Base-by-base conservation (phyloP, 2,329 filamentous ascomycete species). In the Aspergillus neoniger region DNA sequence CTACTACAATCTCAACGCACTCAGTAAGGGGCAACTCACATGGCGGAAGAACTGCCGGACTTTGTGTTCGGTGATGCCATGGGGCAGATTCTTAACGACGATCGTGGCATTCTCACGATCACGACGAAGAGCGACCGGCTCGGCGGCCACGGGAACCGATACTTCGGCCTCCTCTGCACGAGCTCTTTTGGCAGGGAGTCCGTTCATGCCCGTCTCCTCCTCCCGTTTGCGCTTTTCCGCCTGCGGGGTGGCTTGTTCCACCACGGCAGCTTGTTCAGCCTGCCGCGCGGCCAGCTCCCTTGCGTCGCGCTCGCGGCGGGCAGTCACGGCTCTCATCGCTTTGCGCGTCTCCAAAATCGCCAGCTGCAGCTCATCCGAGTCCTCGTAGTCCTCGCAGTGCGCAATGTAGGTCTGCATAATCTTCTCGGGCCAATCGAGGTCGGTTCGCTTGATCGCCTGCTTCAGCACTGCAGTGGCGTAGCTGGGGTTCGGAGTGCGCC, bases 51-150 rank as follows among this genome's bases (percentile, higher is more conserved):
- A 98, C 73, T 96, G 91, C 59, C 90, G 87, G 14, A 98, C 79
- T 68, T 89, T 89, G 12, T 86, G 88, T 69, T 91, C 87, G 0
- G 87, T 87, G 0, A 88, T 85, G 57, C 89, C 85, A 3, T 74
- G 69, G 1, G 95, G 92, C 23, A 99, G 78, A 67, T 92, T 90
- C 54, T 85, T 88, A 4, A 96, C 88, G 56, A 96, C 86, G 51
- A 98, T 84, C 0, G 91, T 93, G 0, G 92, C 89, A 74, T 98
- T 90, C 72, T 99, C 95, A 44, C 95, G 88, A 75, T 99, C 93
- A 58, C 95, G 88, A 74, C 91, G 94, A 30, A 82, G 75, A 30
- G 79, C 73, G 60, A 63, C 67, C 53, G 63, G 68, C 67, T 70
- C 74, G 5, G 70, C 60, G 32, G 53, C 32, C 15, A 72, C 72